Evolutionary conservation across 192 early-diverging fungal species (phyloP), one percentile per base, ranked within the genome.

Genomic region (Coemansia sp.): DNA sequence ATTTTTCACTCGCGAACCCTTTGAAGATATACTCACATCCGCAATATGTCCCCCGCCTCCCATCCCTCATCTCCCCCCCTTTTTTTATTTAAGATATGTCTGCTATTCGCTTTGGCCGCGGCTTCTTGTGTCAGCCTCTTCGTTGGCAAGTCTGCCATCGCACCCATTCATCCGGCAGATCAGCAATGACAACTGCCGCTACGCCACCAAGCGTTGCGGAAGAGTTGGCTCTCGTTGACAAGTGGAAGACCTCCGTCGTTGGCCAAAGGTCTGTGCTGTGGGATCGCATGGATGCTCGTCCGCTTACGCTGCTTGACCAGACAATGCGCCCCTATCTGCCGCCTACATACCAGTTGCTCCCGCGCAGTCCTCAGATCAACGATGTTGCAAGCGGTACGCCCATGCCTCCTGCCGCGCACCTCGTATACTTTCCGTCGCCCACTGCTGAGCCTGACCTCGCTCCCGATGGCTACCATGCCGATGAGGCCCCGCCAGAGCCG

Each of bases 401-500:
- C 6, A 54, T 95, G 10, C 92, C 91, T 7, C 88, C 91, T 10
- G 89, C 83, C 7, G 94, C 86, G 60, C 94, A 96, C 67, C 77
- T 94, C 37, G 84, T 85, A 9, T 91, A 92, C 64, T 96, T 96
- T 60, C 91, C 93, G 6, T 88, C 91, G n/a, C 82, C 85, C 25
- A 77, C 84, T 15, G 78, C 83, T 15, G 92, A 94, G 62, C 45
- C 59, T 7, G 72, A 89, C 35, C 85, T 96, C 10, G 86, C 91
- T 15, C 41, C 77, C 5, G 95, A 97, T 73, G 95, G 95, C n/a
- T 94, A 94, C 67, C 89, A 93, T 62, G 82, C 85, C 42, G 86
- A 83, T 14, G 89, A 89, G 62, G 83, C 88, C 0, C 95, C 95
- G 1, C 95, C 95, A 0, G 76, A 67, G 14, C 91, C 92, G 1